Conservation (phyloP, 805 yeast species). For the Candida piceae region DNA sequence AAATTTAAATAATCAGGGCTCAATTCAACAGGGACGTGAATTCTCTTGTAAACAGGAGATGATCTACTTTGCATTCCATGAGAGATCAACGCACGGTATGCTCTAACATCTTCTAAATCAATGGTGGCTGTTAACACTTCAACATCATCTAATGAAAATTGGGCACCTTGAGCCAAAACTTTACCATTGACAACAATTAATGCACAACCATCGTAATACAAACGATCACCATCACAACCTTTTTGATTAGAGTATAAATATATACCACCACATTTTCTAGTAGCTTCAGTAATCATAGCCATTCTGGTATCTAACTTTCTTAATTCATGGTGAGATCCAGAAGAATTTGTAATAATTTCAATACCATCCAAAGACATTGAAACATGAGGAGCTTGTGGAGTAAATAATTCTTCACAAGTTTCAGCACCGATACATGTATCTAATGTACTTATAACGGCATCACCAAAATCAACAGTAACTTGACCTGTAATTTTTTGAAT, state of each 20-base stretch:
- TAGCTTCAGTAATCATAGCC: constrained; percentile 83
- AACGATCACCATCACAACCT: constrained; percentile 97
- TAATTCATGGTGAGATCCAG: constrained; percentile 97
- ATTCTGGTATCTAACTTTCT: constrained; percentile 83
- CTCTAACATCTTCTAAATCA: constrained; percentile 85
- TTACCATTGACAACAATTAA: constrained; percentile 87
- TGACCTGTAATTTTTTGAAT: constrained; percentile 68
- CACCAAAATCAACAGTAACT: constrained; percentile 73
- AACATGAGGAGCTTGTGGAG: constrained; percentile 94
- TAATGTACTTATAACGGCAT: constrained; percentile 75
- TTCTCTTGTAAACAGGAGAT: constrained; percentile 43
- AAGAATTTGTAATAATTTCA: constrained; percentile 92
- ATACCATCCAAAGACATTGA: constrained; percentile 91
- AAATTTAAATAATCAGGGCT: constrained; percentile 57
- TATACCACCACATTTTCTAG: constrained; percentile 94
- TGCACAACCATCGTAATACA: constrained; percentile 97
- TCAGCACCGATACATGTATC: constrained; percentile 96
- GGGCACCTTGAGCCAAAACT: constrained; percentile 89
- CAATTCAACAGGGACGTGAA: constrained; percentile 60
- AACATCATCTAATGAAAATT: constrained; percentile 84
- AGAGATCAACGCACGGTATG: constrained; percentile 68
- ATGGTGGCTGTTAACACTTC: constrained; percentile 96
- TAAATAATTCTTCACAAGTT: constrained; percentile 96
- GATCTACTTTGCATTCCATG: constrained; percentile 65
- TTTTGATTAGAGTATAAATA: constrained; percentile 91